A percentile compares a stretch with the other conserved stretches of the same genome.
Evolutionary conservation across 129 eudicot genomes (phyloP).

Genomic region (Pseudognaphalium luteoalbum): DNA sequence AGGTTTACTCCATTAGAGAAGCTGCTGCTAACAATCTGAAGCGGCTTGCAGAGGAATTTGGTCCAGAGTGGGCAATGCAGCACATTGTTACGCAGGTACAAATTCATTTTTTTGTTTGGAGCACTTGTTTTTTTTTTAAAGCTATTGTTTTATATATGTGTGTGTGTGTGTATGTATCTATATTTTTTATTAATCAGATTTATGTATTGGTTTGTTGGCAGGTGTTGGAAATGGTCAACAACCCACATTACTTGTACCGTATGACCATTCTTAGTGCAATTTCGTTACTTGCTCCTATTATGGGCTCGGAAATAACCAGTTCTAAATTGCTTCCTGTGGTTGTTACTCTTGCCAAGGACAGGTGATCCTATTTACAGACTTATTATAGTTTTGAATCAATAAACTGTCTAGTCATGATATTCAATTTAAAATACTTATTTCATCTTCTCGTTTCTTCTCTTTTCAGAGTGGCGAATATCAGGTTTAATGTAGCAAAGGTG

Average conservation of each 20-base stretch:
- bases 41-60: slow-evolving; percentile 98
- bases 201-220: slow-evolving; percentile 26
- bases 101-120: not conserved
- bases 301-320: slow-evolving; percentile 94
- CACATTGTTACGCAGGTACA: slow-evolving; percentile 93
- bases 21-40: slow-evolving; percentile 98
- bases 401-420: not conserved
- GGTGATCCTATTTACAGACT: slow-evolving; percentile 37
- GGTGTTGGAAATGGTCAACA: slow-evolving; percentile 90
- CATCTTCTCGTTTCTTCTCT: slow-evolving; percentile 6
- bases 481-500: slow-evolving; percentile 97
- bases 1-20: slow-evolving; percentile 98
- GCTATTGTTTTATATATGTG: not conserved
- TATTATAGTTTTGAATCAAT: not conserved
- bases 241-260: slow-evolving; percentile 91
- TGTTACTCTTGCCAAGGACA: slow-evolving; percentile 76
- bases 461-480: slow-evolving; percentile 93
- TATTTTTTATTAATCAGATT: not conserved
- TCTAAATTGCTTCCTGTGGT: slow-evolving; percentile 86
- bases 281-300: slow-evolving; percentile 93
- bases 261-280: slow-evolving; percentile 88
- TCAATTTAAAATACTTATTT: not conserved
- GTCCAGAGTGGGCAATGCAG: slow-evolving; percentile 99
- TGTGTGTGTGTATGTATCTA: no score
- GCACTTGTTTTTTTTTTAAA: not conserved